Base-by-base conservation (phyloP, 2,329 filamentous ascomycete species). In the Plenodomus lindquistii region DNA sequence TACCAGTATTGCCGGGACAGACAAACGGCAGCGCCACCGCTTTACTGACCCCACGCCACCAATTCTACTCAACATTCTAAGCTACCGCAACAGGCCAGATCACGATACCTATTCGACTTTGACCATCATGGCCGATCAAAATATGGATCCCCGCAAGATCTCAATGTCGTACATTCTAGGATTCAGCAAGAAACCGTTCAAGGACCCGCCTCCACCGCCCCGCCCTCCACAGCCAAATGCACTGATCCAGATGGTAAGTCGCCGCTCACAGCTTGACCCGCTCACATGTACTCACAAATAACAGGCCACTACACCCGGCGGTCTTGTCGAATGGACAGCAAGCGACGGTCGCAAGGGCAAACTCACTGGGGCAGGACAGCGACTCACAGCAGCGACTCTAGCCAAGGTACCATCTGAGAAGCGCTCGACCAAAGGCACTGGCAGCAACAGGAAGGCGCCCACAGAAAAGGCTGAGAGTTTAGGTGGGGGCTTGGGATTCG, bases 271-370 rank as follows among this genome's bases (percentile, higher is more conserved):
- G 2, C 3, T n/a, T n/a, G 22, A 31, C 15, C 27, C 27, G 11
- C 6, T 8, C 27, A 13, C 17, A 10, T 13, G 13, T 9, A 48
- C 42, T 57, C n/a, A 61, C 34, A 8, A 8, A 4, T 2, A 1
- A 3, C 13, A 68, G 65, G 20, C 62, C 13, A 41, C 44, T 0
- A 54, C 54, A 2, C 65, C 66, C 13, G 62, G 63, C n/a, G 62
- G 60, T 2, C 35, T 64, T 3, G 27, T 70, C 9, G 68, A 70
- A 43, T 71, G 65, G 65, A 46, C 56, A 20, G 68, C 68, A 15
- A 69, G 66, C 36, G 67, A 71, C 41, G 68, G 68, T 16, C 66
- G 68, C 22, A 65, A 61, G 38, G 65, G 66, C 38, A 55, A 31
- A 9, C 50, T 68, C 21, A 63, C 52, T 0, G 54, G 59, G 2